Base-by-base conservation (phyloP, 768 basidiomycete genomes). In the Tylopilus felleus region DNA sequence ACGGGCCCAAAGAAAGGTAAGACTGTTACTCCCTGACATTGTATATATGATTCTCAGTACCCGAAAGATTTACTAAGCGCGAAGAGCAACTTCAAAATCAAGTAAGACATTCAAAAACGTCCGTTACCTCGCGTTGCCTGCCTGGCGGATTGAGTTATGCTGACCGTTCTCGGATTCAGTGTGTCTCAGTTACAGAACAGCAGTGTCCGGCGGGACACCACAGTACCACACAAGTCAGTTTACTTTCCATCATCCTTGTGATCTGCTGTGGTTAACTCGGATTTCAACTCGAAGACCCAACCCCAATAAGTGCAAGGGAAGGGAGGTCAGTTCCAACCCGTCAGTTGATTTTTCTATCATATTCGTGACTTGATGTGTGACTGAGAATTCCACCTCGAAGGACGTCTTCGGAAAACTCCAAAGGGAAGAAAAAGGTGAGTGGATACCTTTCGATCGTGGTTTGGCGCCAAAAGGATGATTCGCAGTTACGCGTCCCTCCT, bases 1-100 rank as follows among this genome's bases (percentile, higher is more conserved):
- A 14, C 2, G 25, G 27, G 9, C 9, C 42, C 25, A 2, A 13
- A 1, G 21, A 7, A 21, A 16, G 8, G 53, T 53, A 21, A 23
- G 41, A 41, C 29, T 23, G 10, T 28, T 17, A 40, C 8, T 4
- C 13, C 17, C 5, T 16, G 9, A 13, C 19, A 8, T 23, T n/a
- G n/a, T 23, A 33, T 4, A 13, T 25, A 16, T 2, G 21, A 25
- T 39, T 25, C 16, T 36, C 14, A 40, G 17, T 38, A 65, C 0
- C 0, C 16, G 1, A 27, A n/a, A 49, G 60, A 43, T 57, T 59
- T 21, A 8, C 12, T 25, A 3, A 8, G 10, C 64, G 64, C 4
- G 65, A 60, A 41, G 0, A 27, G 17, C 35, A 2, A 2, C 14
- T 5, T 0, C 0, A 0, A 4, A 0, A 1, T 5, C 0, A 5